phyloP scores from a whole-genome alignment of 1,284 basidiomycete species.

The Athelia psychrophila region DNA sequence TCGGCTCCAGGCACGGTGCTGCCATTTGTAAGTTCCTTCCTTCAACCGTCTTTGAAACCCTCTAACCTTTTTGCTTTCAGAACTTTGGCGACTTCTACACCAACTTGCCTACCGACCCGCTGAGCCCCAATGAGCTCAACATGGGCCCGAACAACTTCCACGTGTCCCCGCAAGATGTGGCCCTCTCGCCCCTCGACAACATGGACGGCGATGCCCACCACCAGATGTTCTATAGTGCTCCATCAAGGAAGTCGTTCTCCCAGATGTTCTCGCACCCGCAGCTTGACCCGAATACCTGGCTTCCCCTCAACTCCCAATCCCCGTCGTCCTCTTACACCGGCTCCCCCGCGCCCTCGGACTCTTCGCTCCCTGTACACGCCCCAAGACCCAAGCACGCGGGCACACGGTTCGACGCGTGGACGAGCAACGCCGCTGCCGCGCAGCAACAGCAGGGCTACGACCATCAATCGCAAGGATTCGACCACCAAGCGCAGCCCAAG shows the following conservation, averaged over 20 bases:
- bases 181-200: conserved; percentile 27
- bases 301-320: conserved; percentile 15
- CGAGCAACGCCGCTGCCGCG: conserved; percentile 10
- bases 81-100: conserved; percentile 22
- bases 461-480: neutral
- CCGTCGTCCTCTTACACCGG: conserved; percentile 43
- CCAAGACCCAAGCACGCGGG: conserved; percentile 28
- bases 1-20: conserved; percentile 12
- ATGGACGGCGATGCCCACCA: conserved; percentile 11
- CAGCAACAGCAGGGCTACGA: neutral
- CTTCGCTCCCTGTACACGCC: conserved; percentile 29
- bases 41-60: neutral
- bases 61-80: conserved; percentile 4
- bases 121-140: neutral
- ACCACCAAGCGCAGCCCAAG: neutral
- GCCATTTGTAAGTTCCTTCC: conserved; percentile 17
- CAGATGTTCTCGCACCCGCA: conserved; percentile 6
- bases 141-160: too few species aligned
- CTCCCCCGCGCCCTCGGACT: conserved; percentile 41
- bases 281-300: conserved; percentile 15
- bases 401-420: conserved; percentile 22
- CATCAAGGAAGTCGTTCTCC: neutral
- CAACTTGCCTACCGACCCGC: conserved; percentile 15
- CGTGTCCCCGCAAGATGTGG: conserved; percentile 16
- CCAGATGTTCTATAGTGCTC: conserved; percentile 5